phyloP scores from a whole-genome alignment of 306 rosid species.

The Quercus glauca region DNA sequence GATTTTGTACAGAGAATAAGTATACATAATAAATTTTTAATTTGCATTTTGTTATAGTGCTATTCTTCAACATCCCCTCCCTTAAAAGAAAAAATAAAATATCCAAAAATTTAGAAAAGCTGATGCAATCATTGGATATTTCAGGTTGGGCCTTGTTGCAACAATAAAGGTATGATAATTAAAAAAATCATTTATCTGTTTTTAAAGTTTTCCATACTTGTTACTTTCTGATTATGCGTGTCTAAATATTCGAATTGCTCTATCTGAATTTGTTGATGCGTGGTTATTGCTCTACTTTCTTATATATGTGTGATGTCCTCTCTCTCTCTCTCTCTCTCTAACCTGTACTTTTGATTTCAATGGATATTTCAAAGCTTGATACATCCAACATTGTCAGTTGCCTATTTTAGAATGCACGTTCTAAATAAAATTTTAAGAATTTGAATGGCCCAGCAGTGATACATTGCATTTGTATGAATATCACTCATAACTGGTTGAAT shows the following conservation, averaged over 20 bases:
- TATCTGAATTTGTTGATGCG: background rate
- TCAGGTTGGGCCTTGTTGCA: conserved; percentile 97
- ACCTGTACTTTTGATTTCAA: background rate
- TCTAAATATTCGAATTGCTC: background rate
- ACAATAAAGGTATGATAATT: conserved; percentile 74
- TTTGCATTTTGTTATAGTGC: background rate
- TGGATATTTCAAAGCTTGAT: background rate
- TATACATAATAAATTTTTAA: too few relatives aligned
- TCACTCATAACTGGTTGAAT: background rate
- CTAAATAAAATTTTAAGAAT: background rate
- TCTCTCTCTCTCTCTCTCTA: background rate
- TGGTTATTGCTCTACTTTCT: background rate
- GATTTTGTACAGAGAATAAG: too few relatives aligned
- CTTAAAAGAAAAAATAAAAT: background rate
- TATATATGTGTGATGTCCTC: background rate
- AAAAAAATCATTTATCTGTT: background rate
- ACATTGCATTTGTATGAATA: background rate
- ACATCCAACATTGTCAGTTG: background rate
- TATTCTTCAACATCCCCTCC: background rate
- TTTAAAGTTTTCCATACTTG: background rate
- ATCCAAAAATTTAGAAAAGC: background rate
- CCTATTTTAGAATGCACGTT: background rate
- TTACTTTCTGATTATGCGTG: background rate
- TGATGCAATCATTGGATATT: conserved; percentile 36
- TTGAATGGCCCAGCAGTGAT: background rate